Base-by-base conservation (phyloP, 805 yeast genomes). In the Candida silvicultrix region DNA sequence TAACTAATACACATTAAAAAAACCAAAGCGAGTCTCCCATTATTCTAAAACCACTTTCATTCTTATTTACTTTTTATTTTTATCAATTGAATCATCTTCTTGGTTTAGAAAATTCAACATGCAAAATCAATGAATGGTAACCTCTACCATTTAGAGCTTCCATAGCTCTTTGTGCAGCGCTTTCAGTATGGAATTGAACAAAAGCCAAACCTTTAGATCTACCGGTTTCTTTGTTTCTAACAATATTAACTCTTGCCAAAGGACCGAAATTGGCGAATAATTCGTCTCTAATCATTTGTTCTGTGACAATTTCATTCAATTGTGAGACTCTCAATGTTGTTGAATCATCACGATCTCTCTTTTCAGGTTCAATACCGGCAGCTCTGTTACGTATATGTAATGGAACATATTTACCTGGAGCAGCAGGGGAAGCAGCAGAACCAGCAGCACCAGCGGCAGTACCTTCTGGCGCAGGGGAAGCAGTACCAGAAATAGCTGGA, bases 171-270 rank as follows among this genome's bases (percentile, higher is more conserved):
- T 85, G 83, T 39, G 98, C 99, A 55, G 70, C 71, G 47, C 67
- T 65, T 61, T 80, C 80, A 46, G 81, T 75, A 49, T 75, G 78
- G 65, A 86, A 86, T 49, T 92, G 83, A 54, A 90, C 95, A 67
- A 88, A 94, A 6, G 98, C 98, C 67, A 92, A 81, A 62, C 99
- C 99, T 71, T 89, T 85, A 40, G 96, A 86, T 67, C 83, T 84
- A 54, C 96, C 94, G 23, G 98, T 94, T 59, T 86, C 96, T 71
- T 89, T 85, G 71, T 89, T 87, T 73, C 87, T 85, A 49, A 89
- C 89, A 48, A 94, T 75, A 52, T 85, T 84, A 55, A 85, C 86
- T 70, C 96, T 85, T 48, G 78, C 71, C 55, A 78, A 71, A 49
- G 71, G 79, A 58, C 80, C 95, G 73, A 73, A 83, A 65, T 71